A percentile compares a stretch with the other conserved stretches of the same genome.
Evolutionary conservation across 192 early-diverging fungal species (phyloP).

Genomic region (Umbelopsis sp.): DNA sequence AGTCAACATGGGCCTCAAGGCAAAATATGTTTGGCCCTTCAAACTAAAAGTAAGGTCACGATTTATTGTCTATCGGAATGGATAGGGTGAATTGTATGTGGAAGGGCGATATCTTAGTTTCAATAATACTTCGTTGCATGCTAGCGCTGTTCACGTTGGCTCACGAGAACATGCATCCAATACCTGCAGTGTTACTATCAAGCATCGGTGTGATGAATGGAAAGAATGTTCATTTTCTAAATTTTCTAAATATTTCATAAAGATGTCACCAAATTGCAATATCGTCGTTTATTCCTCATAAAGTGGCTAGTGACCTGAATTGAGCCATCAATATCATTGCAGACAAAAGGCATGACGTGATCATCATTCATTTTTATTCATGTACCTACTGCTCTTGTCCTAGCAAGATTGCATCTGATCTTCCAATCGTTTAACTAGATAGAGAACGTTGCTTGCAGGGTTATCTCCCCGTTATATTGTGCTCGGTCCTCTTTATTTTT

Average conservation of each 20-base stretch:
- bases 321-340: background rate
- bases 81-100: no score
- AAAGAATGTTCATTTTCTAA: no score
- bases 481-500: no score
- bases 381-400: background rate
- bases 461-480: no score
- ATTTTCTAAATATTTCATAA: background rate
- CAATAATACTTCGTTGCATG: no score
- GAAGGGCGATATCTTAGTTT: no score
- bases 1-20: background rate
- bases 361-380: background rate
- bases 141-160: no score
- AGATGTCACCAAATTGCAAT: background rate
- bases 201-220: no score
- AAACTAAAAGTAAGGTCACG: background rate
- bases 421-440: background rate
- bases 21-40: background rate
- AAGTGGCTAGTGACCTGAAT: background rate
- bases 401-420: background rate
- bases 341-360: background rate
- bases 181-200: background rate
- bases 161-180: no score
- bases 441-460: no score
- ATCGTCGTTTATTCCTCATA: background rate
- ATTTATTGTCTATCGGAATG: background rate